Percentiles rank a stretch among this genome's conserved stretches.
phyloP scores from a whole-genome alignment of 2,329 filamentous ascomycete genomes.

The Cercospora janseana region DNA sequence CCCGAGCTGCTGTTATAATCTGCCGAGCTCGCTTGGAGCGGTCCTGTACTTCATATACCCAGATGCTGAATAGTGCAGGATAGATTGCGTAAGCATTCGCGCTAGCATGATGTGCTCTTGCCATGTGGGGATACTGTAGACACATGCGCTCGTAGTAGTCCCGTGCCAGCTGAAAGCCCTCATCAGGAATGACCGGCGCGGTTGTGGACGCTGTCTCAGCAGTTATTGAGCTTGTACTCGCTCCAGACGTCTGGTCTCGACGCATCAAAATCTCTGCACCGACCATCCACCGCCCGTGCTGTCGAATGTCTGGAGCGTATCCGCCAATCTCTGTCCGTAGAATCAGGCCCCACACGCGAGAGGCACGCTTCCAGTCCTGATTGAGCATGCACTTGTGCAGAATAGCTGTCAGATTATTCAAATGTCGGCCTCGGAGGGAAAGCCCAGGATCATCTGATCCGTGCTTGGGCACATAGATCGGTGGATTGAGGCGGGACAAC shows the following conservation, averaged over 20 bases:
- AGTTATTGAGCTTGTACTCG: conserved; percentile 1
- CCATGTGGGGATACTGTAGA: conserved; percentile 70
- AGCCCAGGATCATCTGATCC: conserved; percentile 22
- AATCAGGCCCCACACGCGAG: conserved; percentile 72
- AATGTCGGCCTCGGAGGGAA: conserved; percentile 53
- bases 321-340: conserved; percentile 61
- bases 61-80: conserved; percentile 74
- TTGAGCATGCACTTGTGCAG: conserved; percentile 70
- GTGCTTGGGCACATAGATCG: conserved; percentile 38
- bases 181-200: conserved; percentile 23
- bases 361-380: conserved; percentile 69
- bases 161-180: conserved; percentile 58
- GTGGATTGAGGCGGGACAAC: conserved; percentile 44
- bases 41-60: conserved; percentile 71
- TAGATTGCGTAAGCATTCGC: conserved; percentile 74
- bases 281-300: conserved; percentile 72
- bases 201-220: conserved; percentile 5
- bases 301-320: conserved; percentile 64
- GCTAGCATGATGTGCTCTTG: conserved; percentile 53
- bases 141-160: conserved; percentile 77
- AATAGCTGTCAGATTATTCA: conserved; percentile 66
- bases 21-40: conserved; percentile 51
- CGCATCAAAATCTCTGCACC: conserved; percentile 81
- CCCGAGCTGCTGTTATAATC: conserved; percentile 17
- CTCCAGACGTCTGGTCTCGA: conserved; percentile 28